Evolutionary conservation across 2,329 filamentous ascomycete genomes (phyloP).

Genomic region (Pyrenochaeta sp.): DNA sequence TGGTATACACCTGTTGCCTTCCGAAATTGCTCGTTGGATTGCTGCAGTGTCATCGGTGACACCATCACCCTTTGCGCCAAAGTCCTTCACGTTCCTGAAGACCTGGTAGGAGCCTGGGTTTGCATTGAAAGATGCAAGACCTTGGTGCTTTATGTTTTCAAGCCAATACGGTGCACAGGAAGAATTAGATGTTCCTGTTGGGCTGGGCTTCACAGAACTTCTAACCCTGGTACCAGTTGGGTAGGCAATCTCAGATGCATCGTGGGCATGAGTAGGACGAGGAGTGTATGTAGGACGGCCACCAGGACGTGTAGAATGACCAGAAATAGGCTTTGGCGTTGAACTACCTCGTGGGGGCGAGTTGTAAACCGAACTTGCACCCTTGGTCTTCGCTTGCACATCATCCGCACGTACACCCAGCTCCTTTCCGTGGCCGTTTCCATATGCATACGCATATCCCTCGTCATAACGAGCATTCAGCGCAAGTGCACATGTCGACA

Average conservation of each 20-base stretch:
- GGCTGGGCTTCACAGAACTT: constrained; percentile 18
- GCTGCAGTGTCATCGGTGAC: constrained; percentile 60
- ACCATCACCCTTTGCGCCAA: constrained; percentile 50
- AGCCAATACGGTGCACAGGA: constrained; percentile 51
- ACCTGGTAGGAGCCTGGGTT: constrained; percentile 51
- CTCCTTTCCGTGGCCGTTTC: not conserved
- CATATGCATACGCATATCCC: constrained; percentile 3
- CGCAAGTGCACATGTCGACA: constrained; percentile 24
- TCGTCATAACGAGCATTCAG: constrained; percentile 19
- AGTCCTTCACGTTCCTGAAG: constrained; percentile 55
- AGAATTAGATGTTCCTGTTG: constrained; percentile 18
- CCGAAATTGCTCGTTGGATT: constrained; percentile 57
- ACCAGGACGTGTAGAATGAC: not conserved
- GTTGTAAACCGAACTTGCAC: too few species aligned
- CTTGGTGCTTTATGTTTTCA: constrained; percentile 53
- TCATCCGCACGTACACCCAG: not conserved
- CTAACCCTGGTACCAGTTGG: constrained; percentile 9
- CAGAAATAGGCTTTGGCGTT: not conserved
- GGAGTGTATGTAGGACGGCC: constrained; percentile 1
- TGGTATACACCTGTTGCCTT: constrained; percentile 53
- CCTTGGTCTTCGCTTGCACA: not conserved
- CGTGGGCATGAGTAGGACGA: constrained; percentile 13
- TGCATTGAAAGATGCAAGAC: constrained; percentile 48
- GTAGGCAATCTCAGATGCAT: constrained; percentile 14
- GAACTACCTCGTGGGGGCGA: too few species aligned